A percentile compares a stretch with the other conserved stretches of the same genome.
Evolutionary conservation across 805 yeast species (phyloP).

Genomic region (Sugiyamaella boreocaroliniensis): DNA sequence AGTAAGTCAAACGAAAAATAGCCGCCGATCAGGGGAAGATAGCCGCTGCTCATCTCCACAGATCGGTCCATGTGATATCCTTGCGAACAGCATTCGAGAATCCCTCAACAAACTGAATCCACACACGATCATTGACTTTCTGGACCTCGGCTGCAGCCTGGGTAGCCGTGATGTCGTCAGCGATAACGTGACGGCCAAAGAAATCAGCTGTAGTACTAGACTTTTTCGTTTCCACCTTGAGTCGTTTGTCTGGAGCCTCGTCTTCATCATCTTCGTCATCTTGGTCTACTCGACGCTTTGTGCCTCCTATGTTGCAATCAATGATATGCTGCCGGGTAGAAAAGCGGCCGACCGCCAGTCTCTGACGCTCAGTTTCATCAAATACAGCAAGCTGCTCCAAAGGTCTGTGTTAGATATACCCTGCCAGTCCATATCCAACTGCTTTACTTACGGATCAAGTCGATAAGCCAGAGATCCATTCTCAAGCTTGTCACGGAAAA

Average conservation of each 20-base stretch:
- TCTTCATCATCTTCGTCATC: not conserved
- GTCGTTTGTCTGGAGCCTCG: not conserved
- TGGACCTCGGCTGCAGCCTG: conserved; percentile 2
- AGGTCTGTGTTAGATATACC: conserved; percentile 18
- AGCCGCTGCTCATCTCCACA: conserved; percentile 25
- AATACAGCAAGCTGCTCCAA: conserved; percentile 24
- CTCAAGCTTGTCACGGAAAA: conserved; percentile 25
- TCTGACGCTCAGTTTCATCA: conserved; percentile 11
- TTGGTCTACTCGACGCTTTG: conserved; percentile 1
- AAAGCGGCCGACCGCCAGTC: conserved; percentile 15
- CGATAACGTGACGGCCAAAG: conserved; percentile 14
- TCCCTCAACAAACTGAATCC: conserved; percentile 93
- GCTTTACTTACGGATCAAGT: conserved; percentile 26
- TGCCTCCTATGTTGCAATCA: conserved; percentile 4
- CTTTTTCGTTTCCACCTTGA: conserved; percentile 6
- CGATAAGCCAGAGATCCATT: conserved; percentile 25
- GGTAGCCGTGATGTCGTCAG: conserved; percentile 1
- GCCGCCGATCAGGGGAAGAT: too few species aligned
- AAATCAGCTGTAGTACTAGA: conserved; percentile 10
- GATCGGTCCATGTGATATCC: conserved; percentile 66
- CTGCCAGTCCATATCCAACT: not conserved
- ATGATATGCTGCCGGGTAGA: conserved; percentile 12
- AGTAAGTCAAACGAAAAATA: too few species aligned
- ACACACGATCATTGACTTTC: conserved; percentile 33
- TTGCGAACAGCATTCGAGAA: conserved; percentile 87